Base-by-base conservation (phyloP, 2,329 filamentous ascomycete genomes). In the Ophiobolus disseminans region DNA sequence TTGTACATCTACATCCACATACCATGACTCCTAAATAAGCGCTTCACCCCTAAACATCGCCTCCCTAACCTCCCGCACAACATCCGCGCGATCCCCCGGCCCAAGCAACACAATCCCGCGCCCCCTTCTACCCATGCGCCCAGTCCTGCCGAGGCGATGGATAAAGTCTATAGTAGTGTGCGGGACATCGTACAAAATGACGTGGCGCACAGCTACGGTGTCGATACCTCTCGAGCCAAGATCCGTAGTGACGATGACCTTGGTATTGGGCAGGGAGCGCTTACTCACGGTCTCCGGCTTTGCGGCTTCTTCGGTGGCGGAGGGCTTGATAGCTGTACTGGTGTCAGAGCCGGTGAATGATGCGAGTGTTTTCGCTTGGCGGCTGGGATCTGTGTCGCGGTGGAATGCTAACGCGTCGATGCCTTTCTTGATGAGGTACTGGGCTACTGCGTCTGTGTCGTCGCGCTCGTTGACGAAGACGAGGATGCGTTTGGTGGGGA, bases 101-200 rank as follows among this genome's bases (percentile, higher is more conserved):
- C 92, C 93, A 1, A 97, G 90, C 26, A 99, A 78, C 21, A 97
- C 92, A 57, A 97, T 86, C 16, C 91, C 94, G 46, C 92, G 82
- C 13, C 94, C 94, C 70, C 94, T 83, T 53, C 91, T 84, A 2
- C 91, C 91, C 91, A 97, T 97, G 25, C 94, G 84, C 0, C 94
- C 94, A 1, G 94, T 91, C 48, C 94, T 84, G 13, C 94, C 94
- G 4, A 97, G 84, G 13, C 95, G 88, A 74, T 99, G 95, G 66
- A 99, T 97, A 66, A 99, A 99, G 73, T 99, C 95, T 51, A 99
- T 95, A 0, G 91, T 96, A 0, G 90, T 96, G 69, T 97, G 93
- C 4, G 94, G 94, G n/a, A 99, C 93, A 70, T 99, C 91, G 73
- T 96, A 97, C 20, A 99, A 77, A 45, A 99, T 87, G 42, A 99